These are phyloP conservation scores for Geosmithia flava DNA, from an alignment of 2,329 filamentous ascomycete species.

Conservation along the genomic window DNA sequence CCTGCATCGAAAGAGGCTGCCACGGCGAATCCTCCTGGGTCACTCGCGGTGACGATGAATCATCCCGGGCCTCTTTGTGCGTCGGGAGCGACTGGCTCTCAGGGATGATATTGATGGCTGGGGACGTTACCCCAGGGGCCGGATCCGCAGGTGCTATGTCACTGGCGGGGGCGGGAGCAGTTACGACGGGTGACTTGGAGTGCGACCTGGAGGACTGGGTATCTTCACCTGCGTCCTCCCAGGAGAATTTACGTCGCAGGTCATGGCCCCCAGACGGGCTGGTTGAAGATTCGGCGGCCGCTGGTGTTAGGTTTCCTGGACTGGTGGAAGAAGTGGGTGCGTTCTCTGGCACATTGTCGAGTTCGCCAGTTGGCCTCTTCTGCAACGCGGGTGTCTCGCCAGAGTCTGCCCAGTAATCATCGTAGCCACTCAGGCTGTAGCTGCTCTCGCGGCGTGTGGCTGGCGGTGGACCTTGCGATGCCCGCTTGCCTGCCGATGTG, in stretches of 20 bases:
- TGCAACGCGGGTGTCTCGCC: constrained; percentile 1
- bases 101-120: neutral
- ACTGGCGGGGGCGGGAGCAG: too few relatives aligned
- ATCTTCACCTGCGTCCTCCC: constrained; percentile 17
- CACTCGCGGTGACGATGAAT: too few relatives aligned
- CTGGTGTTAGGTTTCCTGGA: neutral
- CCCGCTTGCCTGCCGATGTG: neutral
- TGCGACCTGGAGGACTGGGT: neutral
- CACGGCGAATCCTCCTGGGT: neutral
- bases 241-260: constrained; percentile 19
- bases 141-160: neutral
- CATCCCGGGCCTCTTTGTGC: too few relatives aligned
- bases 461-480: neutral
- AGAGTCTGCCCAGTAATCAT: constrained; percentile 48
- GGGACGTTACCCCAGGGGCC: neutral
- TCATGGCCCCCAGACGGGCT: neutral
- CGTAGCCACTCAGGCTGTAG: constrained; percentile 54
- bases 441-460: constrained; percentile 34
- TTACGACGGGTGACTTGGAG: neutral
- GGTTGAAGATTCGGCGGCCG: neutral
- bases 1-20: neutral
- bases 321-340: neutral
- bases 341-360: neutral
- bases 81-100: neutral
- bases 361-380: neutral